phyloP scores from a whole-genome alignment of 768 basidiomycete species.

The Agaricus subrufescens region DNA sequence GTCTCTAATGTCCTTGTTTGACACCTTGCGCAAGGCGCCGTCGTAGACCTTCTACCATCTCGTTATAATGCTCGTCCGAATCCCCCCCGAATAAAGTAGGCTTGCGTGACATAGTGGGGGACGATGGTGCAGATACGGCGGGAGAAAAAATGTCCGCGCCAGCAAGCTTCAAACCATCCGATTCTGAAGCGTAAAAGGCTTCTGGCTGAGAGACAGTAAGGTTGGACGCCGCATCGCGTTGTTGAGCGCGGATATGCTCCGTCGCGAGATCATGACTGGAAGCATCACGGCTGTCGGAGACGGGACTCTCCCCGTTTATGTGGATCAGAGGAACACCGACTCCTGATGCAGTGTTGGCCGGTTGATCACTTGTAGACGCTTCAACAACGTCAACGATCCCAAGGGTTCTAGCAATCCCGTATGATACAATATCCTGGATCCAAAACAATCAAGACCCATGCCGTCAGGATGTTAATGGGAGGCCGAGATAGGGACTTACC shows the following conservation, averaged over 20 bases:
- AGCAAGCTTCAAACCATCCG: slow-evolving; percentile 47
- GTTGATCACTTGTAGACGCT: slow-evolving; percentile 64
- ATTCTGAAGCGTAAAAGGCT: slow-evolving; percentile 47
- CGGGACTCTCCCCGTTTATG: slow-evolving; percentile 22
- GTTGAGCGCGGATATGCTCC: not conserved
- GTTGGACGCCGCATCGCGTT: not conserved
- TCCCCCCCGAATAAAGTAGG: slow-evolving; percentile 15
- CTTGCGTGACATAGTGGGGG: slow-evolving; percentile 50
- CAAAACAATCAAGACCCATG: slow-evolving; percentile 7
- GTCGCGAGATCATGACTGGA: slow-evolving; percentile 19
- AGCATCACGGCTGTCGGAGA: slow-evolving; percentile 19
- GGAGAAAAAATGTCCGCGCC: slow-evolving; percentile 76
- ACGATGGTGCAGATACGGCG: slow-evolving; percentile 59
- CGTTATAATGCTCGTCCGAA: slow-evolving; percentile 17
- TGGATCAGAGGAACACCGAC: slow-evolving; percentile 25
- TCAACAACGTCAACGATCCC: slow-evolving; percentile 73
- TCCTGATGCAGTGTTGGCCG: slow-evolving; percentile 26
- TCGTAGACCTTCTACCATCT: slow-evolving; percentile 13
- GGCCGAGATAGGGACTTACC: slow-evolving; percentile 36
- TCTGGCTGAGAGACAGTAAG: slow-evolving; percentile 20
- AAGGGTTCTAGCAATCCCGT: slow-evolving; percentile 77
- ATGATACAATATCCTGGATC: slow-evolving; percentile 70
- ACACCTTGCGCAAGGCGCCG: not conserved
- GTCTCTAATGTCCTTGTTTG: not conserved
- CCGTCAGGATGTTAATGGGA: slow-evolving; percentile 3